phyloP scores from a whole-genome alignment of 2,329 filamentous ascomycete species.

The Penicillium sp. region DNA sequence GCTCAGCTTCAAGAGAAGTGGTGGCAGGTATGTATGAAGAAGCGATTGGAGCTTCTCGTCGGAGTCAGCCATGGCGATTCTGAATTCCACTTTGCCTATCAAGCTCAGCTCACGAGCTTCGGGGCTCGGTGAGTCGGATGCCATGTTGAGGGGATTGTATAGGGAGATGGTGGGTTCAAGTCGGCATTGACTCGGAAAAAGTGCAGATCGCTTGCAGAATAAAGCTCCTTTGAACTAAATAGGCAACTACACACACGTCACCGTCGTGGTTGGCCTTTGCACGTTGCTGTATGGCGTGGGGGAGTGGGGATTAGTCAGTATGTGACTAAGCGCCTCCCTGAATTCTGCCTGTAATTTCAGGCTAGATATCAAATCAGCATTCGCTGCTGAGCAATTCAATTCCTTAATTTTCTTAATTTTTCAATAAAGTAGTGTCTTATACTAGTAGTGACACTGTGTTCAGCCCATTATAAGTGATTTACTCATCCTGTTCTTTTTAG shows the following conservation, averaged over 20 bases:
- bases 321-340: neutral
- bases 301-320: constrained; percentile 13
- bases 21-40: constrained; percentile 77
- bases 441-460: no score
- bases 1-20: constrained; percentile 81
- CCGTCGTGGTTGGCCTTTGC: constrained; percentile 6
- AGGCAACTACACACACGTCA: constrained; percentile 21
- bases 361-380: no score
- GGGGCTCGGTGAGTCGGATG: constrained; percentile 39
- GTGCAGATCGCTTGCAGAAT: neutral
- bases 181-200: constrained; percentile 6
- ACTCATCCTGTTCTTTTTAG: no score
- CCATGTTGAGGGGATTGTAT: constrained; percentile 29
- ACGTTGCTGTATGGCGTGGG: constrained; percentile 5
- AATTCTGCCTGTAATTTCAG: neutral
- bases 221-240: constrained; percentile 2
- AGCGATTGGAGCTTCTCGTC: constrained; percentile 81
- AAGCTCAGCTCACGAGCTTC: constrained; percentile 75
- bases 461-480: no score
- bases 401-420: no score
- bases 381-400: no score
- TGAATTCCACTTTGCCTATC: constrained; percentile 82
- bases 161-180: neutral
- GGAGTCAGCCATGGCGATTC: constrained; percentile 79
- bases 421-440: no score